Evolutionary conservation across 768 basidiomycete genomes (phyloP).

Genomic region (Agaricus blazei): DNA sequence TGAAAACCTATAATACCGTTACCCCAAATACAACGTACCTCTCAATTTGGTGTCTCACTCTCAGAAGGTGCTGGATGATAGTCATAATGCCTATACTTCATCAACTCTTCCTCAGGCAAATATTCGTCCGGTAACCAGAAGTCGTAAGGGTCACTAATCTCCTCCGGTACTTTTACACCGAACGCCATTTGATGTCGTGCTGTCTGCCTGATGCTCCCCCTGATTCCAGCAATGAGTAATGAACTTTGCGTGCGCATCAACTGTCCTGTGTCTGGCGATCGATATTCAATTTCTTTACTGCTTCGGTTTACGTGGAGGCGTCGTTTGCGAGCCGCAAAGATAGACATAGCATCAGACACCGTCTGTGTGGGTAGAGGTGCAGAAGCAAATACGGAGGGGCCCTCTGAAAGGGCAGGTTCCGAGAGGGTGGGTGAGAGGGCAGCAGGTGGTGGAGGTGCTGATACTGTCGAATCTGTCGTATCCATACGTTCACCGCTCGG

Average conservation of each 20-base stretch:
- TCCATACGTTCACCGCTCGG: neutral
- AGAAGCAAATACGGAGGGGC: neutral
- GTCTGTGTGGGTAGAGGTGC: neutral
- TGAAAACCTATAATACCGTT: too few relatives aligned
- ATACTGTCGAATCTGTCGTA: conserved; percentile 15
- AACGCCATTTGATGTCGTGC: conserved; percentile 8
- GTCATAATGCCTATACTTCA: conserved; percentile 6
- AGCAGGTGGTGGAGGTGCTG: neutral
- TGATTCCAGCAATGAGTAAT: conserved; percentile 4
- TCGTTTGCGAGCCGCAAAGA: conserved; percentile 17
- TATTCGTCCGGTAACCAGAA: conserved; percentile 8
- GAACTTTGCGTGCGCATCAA: neutral
- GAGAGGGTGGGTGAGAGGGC: neutral
- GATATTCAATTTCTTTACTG: neutral
- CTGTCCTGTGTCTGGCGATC: conserved; percentile 7
- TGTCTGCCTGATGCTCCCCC: conserved; percentile 6
- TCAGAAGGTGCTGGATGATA: neutral
- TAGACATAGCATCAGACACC: neutral
- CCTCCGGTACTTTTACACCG: conserved; percentile 8
- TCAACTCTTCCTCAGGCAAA: conserved; percentile 10
- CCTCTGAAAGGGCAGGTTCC: neutral
- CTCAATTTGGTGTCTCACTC: too few relatives aligned
- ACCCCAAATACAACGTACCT: too few relatives aligned
- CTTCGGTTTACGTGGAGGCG: conserved; percentile 14
- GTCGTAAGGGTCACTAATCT: conserved; percentile 6